Evolutionary conservation across 164 flowering plant species (phyloP).

Genomic region (Piper betle): DNA sequence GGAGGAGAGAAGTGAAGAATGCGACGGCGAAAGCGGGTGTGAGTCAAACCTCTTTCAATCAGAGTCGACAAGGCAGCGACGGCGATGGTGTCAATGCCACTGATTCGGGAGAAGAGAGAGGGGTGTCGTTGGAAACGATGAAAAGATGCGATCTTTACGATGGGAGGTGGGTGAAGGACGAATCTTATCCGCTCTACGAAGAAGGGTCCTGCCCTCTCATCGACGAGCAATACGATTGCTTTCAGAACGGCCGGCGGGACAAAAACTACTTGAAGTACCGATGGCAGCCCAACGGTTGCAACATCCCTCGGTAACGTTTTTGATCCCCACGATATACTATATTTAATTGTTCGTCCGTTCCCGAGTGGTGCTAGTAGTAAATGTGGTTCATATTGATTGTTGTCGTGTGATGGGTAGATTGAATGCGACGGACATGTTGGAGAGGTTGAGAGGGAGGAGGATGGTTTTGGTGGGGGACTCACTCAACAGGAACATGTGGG

Average conservation of each 20-base stretch:
- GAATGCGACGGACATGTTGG: constrained; percentile 52
- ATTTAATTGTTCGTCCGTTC: too few species aligned
- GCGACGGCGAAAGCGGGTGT: background rate
- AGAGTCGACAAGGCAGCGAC: background rate
- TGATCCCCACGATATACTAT: too few species aligned
- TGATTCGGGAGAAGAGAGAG: background rate
- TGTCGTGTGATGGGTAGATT: constrained; percentile 30
- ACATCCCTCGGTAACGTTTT: constrained; percentile 55
- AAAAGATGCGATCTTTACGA: constrained; percentile 58
- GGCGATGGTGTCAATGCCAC: too few species aligned
- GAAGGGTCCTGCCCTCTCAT: constrained; percentile 74
- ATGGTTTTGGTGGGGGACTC: constrained; percentile 93
- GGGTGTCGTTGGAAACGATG: constrained; percentile 23
- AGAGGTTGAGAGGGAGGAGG: constrained; percentile 65
- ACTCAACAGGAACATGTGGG: constrained; percentile 97
- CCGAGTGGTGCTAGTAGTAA: background rate
- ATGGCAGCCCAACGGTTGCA: constrained; percentile 86
- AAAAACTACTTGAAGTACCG: constrained; percentile 36
- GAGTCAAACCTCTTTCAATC: too few species aligned
- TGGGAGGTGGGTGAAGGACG: constrained; percentile 84
- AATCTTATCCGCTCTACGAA: constrained; percentile 68
- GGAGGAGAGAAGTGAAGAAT: background rate
- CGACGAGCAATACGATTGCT: constrained; percentile 74
- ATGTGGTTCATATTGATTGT: background rate
- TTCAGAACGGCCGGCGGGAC: constrained; percentile 76